phyloP scores from a whole-genome alignment of 371 early-diverging fungal genomes.

The Syncephalastrum contaminatum region DNA sequence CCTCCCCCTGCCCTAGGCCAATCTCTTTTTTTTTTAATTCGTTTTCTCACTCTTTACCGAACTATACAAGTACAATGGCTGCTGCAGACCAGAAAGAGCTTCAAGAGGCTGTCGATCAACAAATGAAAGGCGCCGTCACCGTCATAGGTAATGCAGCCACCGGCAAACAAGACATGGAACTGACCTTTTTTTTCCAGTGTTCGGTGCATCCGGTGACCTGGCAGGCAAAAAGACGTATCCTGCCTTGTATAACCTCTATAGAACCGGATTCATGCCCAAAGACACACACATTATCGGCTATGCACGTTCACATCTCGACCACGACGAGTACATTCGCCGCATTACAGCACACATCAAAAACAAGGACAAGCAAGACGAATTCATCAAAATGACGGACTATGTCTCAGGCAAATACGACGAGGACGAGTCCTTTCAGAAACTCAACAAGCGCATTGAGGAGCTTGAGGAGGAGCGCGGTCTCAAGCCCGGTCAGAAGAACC shows the following conservation, averaged over 20 bases:
- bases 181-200: slow-evolving; percentile 46
- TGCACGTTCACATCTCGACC: slow-evolving; percentile 86
- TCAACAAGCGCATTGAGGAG: slow-evolving; percentile 60
- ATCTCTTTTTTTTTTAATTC: neutral
- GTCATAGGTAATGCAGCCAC: slow-evolving; percentile 17
- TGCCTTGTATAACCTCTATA: slow-evolving; percentile 87
- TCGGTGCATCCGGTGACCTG: slow-evolving; percentile 94
- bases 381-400: slow-evolving; percentile 62
- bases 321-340: slow-evolving; percentile 74
- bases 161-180: neutral
- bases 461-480: slow-evolving; percentile 47
- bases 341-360: slow-evolving; percentile 69
- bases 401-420: slow-evolving; percentile 86
- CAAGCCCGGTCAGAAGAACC: slow-evolving; percentile 40
- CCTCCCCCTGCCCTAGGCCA: too few species aligned
- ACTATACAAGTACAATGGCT: neutral
- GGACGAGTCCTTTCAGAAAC: slow-evolving; percentile 63
- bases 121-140: slow-evolving; percentile 21
- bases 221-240: slow-evolving; percentile 99
- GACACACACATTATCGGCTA: slow-evolving; percentile 90
- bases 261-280: slow-evolving; percentile 73
- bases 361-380: slow-evolving; percentile 70
- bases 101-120: slow-evolving; percentile 10
- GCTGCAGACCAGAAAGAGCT: slow-evolving; percentile 8
- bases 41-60: slow-evolving; percentile 2